A percentile compares a stretch with the other conserved stretches of the same genome.
phyloP scores from a whole-genome alignment of 2,329 filamentous ascomycete genomes.

The Microsporum ferrugineum region DNA sequence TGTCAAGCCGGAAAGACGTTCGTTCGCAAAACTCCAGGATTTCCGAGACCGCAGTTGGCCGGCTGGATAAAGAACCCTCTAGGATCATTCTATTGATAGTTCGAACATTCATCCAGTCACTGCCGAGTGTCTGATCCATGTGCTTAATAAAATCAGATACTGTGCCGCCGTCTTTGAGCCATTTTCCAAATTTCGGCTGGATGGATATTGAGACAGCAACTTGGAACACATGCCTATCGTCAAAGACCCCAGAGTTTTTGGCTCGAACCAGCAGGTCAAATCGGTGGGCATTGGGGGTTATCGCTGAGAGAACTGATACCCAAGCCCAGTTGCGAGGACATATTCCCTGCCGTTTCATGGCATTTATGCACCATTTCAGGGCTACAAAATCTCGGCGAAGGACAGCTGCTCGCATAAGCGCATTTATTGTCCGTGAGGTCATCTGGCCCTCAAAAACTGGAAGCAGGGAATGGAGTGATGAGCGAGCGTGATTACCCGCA shows the following conservation, averaged over 20 bases:
- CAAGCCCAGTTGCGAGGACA: slow-evolving; percentile 34
- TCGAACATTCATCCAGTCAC: slow-evolving; percentile 28
- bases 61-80: slow-evolving; percentile 19
- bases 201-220: slow-evolving; percentile 19
- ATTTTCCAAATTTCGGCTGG: slow-evolving; percentile 22
- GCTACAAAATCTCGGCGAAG: slow-evolving; percentile 27
- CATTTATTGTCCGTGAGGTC: slow-evolving; percentile 35
- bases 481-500: slow-evolving; percentile 23
- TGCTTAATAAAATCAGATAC: slow-evolving; percentile 28
- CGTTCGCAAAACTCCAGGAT: slow-evolving; percentile 25
- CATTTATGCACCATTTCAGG: slow-evolving; percentile 29
- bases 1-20: slow-evolving; percentile 20
- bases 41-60: slow-evolving; percentile 20
- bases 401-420: slow-evolving; percentile 32
- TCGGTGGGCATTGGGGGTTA: neutral
- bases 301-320: slow-evolving; percentile 28
- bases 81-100: slow-evolving; percentile 31
- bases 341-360: slow-evolving; percentile 30
- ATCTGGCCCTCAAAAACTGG: slow-evolving; percentile 26
- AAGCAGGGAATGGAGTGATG: slow-evolving; percentile 26
- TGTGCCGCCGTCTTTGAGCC: slow-evolving; percentile 25
- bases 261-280: slow-evolving; percentile 4
- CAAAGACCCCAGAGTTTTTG: neutral
- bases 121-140: slow-evolving; percentile 24
- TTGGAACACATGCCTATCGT: neutral